Evolutionary conservation across 768 basidiomycete genomes (phyloP).

Genomic region (Boletus coccyginus): DNA sequence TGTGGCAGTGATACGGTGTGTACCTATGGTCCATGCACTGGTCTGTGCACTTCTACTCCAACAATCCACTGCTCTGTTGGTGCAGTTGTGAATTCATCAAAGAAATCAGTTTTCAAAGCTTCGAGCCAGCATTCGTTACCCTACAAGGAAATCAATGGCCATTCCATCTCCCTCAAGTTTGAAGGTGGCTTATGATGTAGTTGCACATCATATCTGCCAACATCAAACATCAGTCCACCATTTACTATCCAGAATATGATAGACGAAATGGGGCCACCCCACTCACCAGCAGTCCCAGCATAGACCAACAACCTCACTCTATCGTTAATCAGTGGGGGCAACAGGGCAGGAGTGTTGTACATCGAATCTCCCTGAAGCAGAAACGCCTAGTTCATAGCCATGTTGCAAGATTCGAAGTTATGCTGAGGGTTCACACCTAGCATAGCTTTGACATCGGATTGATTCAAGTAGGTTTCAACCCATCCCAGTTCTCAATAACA

Average conservation of each 20-base stretch:
- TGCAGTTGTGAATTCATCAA: slow-evolving; percentile 53
- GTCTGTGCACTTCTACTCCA: no score
- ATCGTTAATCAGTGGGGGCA: slow-evolving; percentile 78
- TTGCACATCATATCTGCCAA: slow-evolving; percentile 82
- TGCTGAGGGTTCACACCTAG: slow-evolving; percentile 65
- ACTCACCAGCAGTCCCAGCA: slow-evolving; percentile 78
- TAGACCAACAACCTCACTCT: slow-evolving; percentile 87
- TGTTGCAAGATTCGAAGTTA: slow-evolving; percentile 71
- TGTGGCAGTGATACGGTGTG: no score
- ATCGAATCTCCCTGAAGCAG: slow-evolving; percentile 79
- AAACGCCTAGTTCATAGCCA: slow-evolving; percentile 80
- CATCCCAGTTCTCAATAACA: slow-evolving; percentile 82
- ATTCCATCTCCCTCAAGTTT: not conserved
- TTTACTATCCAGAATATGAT: not conserved
- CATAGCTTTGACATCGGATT: slow-evolving; percentile 68
- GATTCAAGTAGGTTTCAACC: slow-evolving; percentile 89
- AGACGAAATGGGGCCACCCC: not conserved
- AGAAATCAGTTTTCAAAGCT: slow-evolving; percentile 58
- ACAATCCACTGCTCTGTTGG: slow-evolving; percentile 55
- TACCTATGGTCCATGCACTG: no score
- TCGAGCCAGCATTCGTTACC: slow-evolving; percentile 80
- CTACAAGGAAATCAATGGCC: slow-evolving; percentile 28
- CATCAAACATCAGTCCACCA: slow-evolving; percentile 13
- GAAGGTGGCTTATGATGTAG: slow-evolving; percentile 49
- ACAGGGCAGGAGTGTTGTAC: slow-evolving; percentile 74